A percentile compares a stretch with the other conserved stretches of the same genome.
Evolutionary conservation across 495 filamentous ascomycete genomes (phyloP).

Genomic region (Diplogelasinospora grovesii): DNA sequence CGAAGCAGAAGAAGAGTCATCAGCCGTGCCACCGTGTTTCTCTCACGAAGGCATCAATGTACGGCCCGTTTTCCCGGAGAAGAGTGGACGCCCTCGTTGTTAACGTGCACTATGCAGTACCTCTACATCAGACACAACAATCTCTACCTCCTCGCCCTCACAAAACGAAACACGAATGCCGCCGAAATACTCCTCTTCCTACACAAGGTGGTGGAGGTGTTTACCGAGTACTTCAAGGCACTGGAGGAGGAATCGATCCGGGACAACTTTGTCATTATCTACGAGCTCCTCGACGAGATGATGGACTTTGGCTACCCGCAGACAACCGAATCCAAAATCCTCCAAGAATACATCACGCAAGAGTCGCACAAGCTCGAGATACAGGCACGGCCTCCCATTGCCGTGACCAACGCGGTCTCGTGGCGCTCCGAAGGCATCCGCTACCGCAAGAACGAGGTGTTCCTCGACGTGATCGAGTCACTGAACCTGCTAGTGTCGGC

Average conservation of each 20-base stretch:
- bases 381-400: constrained; percentile 98
- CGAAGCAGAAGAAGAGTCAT: constrained; percentile 99
- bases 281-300: constrained; percentile 99
- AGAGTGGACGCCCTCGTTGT: neutral
- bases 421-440: constrained; percentile 98
- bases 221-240: constrained; percentile 99
- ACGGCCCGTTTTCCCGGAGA: constrained; percentile 22
- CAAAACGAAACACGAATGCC: constrained; percentile 98
- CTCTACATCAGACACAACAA: constrained; percentile 99
- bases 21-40: constrained; percentile 95
- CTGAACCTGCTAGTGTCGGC: constrained; percentile 93
- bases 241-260: constrained; percentile 98
- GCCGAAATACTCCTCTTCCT: constrained; percentile 97
- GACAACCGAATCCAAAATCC: constrained; percentile 97
- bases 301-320: constrained; percentile 99
- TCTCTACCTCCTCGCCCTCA: constrained; percentile 95
- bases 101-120: constrained; percentile 52
- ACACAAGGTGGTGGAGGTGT: constrained; percentile 97
- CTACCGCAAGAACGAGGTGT: constrained; percentile 99
- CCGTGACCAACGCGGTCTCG: constrained; percentile 95
- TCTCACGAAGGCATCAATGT: constrained; percentile 98
- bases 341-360: constrained; percentile 99
- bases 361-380: constrained; percentile 98
- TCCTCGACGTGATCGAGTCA: constrained; percentile 95
- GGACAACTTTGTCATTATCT: constrained; percentile 99